Conservation (phyloP, 2,329 filamentous ascomycete genomes). For the Neoascochyta sp. region DNA sequence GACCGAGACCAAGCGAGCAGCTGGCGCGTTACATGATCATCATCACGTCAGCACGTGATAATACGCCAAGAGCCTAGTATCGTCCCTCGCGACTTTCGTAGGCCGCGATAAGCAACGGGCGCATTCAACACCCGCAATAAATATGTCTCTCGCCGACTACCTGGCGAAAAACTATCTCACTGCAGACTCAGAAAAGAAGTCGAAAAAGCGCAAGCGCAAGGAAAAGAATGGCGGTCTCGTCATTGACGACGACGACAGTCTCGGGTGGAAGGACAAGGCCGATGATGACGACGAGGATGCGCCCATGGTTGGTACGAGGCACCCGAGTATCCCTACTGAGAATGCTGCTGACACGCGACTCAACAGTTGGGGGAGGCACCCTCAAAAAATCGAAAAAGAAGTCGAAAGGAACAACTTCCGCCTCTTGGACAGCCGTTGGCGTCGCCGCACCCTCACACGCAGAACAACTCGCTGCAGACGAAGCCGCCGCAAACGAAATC, state of each 20-base stretch:
- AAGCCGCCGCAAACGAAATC: slow-evolving; percentile 70
- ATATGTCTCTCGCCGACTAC: slow-evolving; percentile 72
- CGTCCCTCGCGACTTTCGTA: too few species aligned
- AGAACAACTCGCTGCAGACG: slow-evolving; percentile 67
- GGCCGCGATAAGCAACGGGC: too few species aligned
- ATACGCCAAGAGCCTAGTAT: neutral
- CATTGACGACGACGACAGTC: slow-evolving; percentile 53
- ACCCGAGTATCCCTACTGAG: slow-evolving; percentile 14
- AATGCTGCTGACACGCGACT: slow-evolving; percentile 22
- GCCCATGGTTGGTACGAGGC: slow-evolving; percentile 40
- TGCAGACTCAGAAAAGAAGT: slow-evolving; percentile 54
- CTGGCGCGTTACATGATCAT: too few species aligned
- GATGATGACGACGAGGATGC: slow-evolving; percentile 56
- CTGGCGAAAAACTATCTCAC: slow-evolving; percentile 88
- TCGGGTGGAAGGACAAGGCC: slow-evolving; percentile 50
- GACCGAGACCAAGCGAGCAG: slow-evolving; percentile 2
- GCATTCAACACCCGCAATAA: too few species aligned
- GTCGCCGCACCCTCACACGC: slow-evolving; percentile 48
- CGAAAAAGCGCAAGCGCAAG: slow-evolving; percentile 52
- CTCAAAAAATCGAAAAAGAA: slow-evolving; percentile 62
- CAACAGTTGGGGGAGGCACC: slow-evolving; percentile 32
- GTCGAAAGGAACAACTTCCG: slow-evolving; percentile 16
- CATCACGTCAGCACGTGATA: slow-evolving; percentile 27
- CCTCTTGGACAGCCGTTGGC: slow-evolving; percentile 68
- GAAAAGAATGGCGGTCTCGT: slow-evolving; percentile 42